phyloP scores from a whole-genome alignment of 2,329 filamentous ascomycete genomes.

The Penicillium sp. region DNA sequence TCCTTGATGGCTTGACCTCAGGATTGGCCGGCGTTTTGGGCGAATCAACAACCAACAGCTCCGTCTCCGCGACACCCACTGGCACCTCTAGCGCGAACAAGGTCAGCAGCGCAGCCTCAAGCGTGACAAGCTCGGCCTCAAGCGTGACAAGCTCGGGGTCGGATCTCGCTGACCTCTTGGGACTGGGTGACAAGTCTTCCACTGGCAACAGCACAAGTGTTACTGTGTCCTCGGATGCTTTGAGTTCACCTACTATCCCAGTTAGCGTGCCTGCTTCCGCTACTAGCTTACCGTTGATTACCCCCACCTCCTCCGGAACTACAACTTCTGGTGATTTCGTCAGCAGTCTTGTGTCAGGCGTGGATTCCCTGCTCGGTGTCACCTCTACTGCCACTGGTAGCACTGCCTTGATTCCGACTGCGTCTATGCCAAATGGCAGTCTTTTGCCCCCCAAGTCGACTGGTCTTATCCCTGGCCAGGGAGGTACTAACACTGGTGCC shows the following conservation, averaged over 20 bases:
- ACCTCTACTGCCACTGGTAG: conserved; percentile 21
- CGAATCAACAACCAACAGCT: conserved; percentile 1
- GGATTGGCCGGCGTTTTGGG: background rate
- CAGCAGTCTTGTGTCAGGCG: conserved; percentile 11
- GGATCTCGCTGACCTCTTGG: conserved; percentile 6
- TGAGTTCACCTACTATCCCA: conserved; percentile 24
- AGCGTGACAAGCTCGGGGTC: conserved; percentile 2
- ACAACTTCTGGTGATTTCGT: conserved; percentile 9
- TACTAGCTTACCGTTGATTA: conserved; percentile 8
- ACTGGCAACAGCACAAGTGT: conserved; percentile 6
- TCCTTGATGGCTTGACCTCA: conserved; percentile 10
- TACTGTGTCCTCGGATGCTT: background rate
- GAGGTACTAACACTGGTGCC: conserved; percentile 14
- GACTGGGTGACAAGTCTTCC: conserved; percentile 7
- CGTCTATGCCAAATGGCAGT: conserved; percentile 7
- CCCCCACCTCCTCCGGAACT: conserved; percentile 1
- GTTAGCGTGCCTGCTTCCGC: conserved; percentile 28
- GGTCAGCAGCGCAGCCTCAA: background rate
- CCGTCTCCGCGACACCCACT: background rate
- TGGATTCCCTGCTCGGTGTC: conserved; percentile 12
- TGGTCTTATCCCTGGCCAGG: conserved; percentile 12
- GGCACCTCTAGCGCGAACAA: background rate
- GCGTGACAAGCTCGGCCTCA: background rate
- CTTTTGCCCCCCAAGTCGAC: conserved; percentile 11
- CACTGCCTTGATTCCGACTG: conserved; percentile 19